These are phyloP conservation scores for Fonsecaea monophora DNA, from an alignment of 2,329 filamentous ascomycete species.

Conservation along the genomic window DNA sequence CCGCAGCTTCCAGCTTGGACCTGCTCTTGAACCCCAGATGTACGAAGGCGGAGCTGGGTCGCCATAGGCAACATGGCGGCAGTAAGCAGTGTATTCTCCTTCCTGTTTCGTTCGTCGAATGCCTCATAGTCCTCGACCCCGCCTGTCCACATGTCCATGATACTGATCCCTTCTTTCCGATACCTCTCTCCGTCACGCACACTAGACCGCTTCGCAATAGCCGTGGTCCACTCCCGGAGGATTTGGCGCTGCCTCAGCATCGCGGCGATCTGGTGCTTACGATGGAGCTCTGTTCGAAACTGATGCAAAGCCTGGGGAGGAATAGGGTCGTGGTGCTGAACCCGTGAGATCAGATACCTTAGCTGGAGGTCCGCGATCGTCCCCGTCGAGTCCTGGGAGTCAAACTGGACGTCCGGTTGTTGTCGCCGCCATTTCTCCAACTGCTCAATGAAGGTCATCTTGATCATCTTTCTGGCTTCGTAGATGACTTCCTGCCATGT, in stretches of 20 bases:
- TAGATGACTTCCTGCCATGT: conserved; percentile 3
- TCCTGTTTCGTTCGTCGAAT: conserved; percentile 19
- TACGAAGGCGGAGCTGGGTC: background rate
- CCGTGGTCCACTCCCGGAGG: conserved; percentile 3
- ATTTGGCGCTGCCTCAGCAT: conserved; percentile 19
- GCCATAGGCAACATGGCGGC: conserved; percentile 2
- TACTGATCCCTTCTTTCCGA: conserved; percentile 9
- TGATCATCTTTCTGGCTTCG: conserved; percentile 1
- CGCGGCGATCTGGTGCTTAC: conserved; percentile 10
- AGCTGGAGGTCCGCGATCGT: conserved; percentile 5
- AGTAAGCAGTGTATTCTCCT: background rate
- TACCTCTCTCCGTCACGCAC: conserved; percentile 15
- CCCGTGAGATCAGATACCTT: background rate
- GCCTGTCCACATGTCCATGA: conserved; percentile 20
- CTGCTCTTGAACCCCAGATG: background rate
- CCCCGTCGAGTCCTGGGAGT: background rate
- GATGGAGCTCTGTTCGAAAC: background rate
- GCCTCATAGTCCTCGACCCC: background rate
- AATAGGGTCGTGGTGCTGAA: background rate
- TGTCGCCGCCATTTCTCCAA: background rate
- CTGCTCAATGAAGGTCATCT: conserved; percentile 1
- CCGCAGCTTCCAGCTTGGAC: background rate
- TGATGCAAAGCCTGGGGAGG: background rate
- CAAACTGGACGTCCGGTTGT: background rate
- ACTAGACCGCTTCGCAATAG: background rate